phyloP scores from a whole-genome alignment of 225 moss, liverwort and hornwort species.

The Takakia lepidozioides region DNA sequence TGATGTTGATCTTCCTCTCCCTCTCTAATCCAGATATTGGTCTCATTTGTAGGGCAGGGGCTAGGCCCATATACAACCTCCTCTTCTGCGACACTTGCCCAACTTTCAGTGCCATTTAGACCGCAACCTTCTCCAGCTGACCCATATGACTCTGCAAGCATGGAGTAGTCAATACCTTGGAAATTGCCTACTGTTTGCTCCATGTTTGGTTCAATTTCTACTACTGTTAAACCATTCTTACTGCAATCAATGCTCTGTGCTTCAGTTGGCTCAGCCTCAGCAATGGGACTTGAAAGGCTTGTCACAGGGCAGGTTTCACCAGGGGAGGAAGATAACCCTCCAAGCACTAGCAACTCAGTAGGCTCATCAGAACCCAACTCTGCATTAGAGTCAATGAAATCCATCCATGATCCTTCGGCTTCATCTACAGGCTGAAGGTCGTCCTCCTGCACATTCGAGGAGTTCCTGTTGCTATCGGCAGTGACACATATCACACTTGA shows the following conservation, averaged over 20 bases:
- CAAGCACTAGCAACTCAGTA: neutral
- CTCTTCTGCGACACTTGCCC: conserved; percentile 13
- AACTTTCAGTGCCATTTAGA: conserved; percentile 12
- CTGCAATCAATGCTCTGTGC: conserved; percentile 3
- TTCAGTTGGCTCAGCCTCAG: neutral
- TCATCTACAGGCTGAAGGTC: no score
- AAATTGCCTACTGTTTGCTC: neutral
- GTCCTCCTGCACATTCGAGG: neutral
- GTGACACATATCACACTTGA: conserved; percentile 1
- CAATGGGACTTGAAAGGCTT: conserved; percentile 1
- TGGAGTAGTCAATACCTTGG: neutral
- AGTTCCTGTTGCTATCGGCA: neutral
- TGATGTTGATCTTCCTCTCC: conserved; percentile 9
- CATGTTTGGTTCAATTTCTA: neutral
- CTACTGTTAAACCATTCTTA: neutral
- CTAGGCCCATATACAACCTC: conserved; percentile 12
- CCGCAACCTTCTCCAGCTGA: conserved; percentile 4
- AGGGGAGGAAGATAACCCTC: neutral
- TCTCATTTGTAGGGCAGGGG: conserved; percentile 11
- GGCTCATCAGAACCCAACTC: conserved; percentile 8
- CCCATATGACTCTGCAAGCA: neutral
- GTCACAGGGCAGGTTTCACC: no score
- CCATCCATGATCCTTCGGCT: conserved; percentile 13
- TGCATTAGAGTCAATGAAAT: conserved; percentile 2
- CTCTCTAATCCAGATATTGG: conserved; percentile 5